Evolutionary conservation across 2,329 filamentous ascomycete species (phyloP).

Genomic region (Capronia epimyces): DNA sequence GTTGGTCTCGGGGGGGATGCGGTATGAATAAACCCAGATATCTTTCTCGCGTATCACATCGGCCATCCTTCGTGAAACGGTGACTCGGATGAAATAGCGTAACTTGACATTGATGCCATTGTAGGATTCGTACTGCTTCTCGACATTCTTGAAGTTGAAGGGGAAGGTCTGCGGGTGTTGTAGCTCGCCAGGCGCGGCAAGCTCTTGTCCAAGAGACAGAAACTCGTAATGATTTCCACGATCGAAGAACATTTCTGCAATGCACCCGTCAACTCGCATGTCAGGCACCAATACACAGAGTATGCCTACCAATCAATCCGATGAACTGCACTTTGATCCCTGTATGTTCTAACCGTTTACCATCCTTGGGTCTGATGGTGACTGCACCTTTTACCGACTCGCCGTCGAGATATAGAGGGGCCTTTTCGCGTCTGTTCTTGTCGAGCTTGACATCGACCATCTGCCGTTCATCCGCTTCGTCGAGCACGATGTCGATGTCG

Average conservation of each 20-base stretch:
- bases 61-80: constrained; percentile 92
- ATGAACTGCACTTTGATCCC: constrained; percentile 99
- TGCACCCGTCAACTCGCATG: constrained; percentile 10
- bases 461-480: constrained; percentile 86
- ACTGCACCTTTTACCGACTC: constrained; percentile 97
- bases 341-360: constrained; percentile 94
- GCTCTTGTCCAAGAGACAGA: constrained; percentile 90
- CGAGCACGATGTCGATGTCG: constrained; percentile 97
- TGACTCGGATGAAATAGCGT: constrained; percentile 96
- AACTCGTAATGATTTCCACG: constrained; percentile 99
- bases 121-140: constrained; percentile 99
- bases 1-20: constrained; percentile 96
- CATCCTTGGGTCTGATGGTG: constrained; percentile 93
- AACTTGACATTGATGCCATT: constrained; percentile 99
- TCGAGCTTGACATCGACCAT: constrained; percentile 98
- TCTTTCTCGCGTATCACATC: constrained; percentile 99
- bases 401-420: constrained; percentile 93
- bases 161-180: constrained; percentile 98
- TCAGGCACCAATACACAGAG: background rate
- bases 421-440: constrained; percentile 95
- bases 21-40: constrained; percentile 98
- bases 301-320: constrained; percentile 75
- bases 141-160: constrained; percentile 99
- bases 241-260: constrained; percentile 96
- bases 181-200: constrained; percentile 92